Evolutionary conservation across 352 stramenopile genomes (phyloP), one percentile per base, ranked within the genome.

Genomic region (Phytophthora citricola): DNA sequence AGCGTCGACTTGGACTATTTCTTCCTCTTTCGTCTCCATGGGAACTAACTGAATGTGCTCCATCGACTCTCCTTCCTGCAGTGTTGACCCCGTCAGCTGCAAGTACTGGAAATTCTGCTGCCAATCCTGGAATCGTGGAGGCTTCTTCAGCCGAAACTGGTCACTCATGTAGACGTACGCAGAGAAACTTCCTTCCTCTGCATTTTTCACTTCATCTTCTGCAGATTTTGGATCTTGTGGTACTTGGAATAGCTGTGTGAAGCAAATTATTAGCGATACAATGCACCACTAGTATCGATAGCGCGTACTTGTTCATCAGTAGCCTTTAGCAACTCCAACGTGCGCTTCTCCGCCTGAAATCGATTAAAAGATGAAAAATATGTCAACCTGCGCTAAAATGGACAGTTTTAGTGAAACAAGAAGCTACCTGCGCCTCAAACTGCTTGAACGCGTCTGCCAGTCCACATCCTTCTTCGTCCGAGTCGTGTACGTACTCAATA

Each of bases 141-240:
- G 78, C 22, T 73, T 75, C 11, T 70, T 71, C n/a, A 79, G 43
- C 7, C 78, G 53, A 38, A 76, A 78, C 17, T 75, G 67, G 58
- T 90, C 81, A 49, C 76, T 90, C 76, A 84, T 78, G 58, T 77
- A 71, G 20, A 85, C 22, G 20, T 86, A 73, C 0, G 71, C 52
- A 32, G 78, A 69, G 5, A 73, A 40, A 6, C 61, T 54, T 10
- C 22, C 29, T 51, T 63, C 56, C 17, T 49, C n/a, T 10, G 17
- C 24, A 14, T 40, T 6, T 29, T n/a, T 27, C 15, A 43, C 54
- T 49, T 45, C 29, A 11, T 53, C 7, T 2, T 54, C 22, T 46
- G 34, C 56, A 63, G 12, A 11, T 17, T 43, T 22, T 47, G 24
- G n/a, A 48, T 34, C 43, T 4, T 39, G 26, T 17, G n/a, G 1